Conservation (phyloP, 2,329 filamentous ascomycete species). For the Ilyonectria destructans region DNA sequence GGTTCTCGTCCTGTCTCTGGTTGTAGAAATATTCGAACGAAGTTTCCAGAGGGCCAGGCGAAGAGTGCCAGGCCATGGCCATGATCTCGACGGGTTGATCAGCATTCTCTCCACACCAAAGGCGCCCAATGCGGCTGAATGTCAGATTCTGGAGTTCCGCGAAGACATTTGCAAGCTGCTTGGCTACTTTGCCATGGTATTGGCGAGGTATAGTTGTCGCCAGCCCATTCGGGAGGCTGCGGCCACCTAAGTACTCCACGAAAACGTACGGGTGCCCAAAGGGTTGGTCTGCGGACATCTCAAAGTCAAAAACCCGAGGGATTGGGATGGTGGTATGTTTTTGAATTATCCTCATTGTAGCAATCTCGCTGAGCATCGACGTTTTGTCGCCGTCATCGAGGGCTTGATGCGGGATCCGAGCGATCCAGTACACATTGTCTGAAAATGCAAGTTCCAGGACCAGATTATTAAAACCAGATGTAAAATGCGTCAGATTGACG, state of each 20-base stretch:
- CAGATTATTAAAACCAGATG: constrained; percentile 46
- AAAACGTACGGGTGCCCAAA: constrained; percentile 50
- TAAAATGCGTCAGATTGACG: constrained; percentile 34
- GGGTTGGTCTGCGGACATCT: constrained; percentile 37
- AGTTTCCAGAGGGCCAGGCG: constrained; percentile 46
- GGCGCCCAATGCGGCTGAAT: constrained; percentile 47
- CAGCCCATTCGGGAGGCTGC: constrained; percentile 31
- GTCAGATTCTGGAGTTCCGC: constrained; percentile 46
- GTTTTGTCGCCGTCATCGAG: constrained; percentile 37
- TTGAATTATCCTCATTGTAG: constrained; percentile 47
- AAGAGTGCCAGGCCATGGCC: constrained; percentile 40
- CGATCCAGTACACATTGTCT: constrained; percentile 48
- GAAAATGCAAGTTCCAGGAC: constrained; percentile 49
- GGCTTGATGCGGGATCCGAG: constrained; percentile 42
- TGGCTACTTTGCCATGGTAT: constrained; percentile 45
- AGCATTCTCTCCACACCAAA: constrained; percentile 47
- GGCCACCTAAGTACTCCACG: constrained; percentile 46
- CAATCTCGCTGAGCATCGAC: constrained; percentile 49
- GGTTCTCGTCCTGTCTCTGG: constrained; percentile 45
- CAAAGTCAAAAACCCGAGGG: constrained; percentile 43
- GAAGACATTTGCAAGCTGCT: constrained; percentile 46
- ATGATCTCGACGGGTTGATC: constrained; percentile 46
- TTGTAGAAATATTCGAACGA: constrained; percentile 52
- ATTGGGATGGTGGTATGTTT: constrained; percentile 45
- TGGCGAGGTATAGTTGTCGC: constrained; percentile 38